Evolutionary conservation across 2,329 filamentous ascomycete species (phyloP), one percentile per base, ranked within the genome.

Genomic region (Exophiala xenobiotica): DNA sequence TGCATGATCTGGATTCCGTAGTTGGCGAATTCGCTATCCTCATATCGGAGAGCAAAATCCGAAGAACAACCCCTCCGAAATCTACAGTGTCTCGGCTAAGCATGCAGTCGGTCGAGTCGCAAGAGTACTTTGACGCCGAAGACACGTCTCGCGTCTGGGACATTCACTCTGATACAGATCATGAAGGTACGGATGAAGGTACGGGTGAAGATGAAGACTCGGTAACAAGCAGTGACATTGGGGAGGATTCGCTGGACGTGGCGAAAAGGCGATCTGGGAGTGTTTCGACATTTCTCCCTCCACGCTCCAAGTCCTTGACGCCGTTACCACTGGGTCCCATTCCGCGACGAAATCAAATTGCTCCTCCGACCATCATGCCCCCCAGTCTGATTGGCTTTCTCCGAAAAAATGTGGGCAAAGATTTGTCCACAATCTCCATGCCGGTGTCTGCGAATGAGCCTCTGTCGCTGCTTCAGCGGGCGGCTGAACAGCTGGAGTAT

Each of bases 381-480:
- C 93, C 93, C 0, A 96, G 90, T 67, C 75, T 99, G 46, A 96
- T 99, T 60, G 88, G 89, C 0, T 96, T 97, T 68, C 78, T 97
- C 24, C 85, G 93, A 61, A 99, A 97, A 70, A 99, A 99, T 62
- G 93, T 97, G 7, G 93, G 93, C 65, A 99, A 99, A 70, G 93
- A 99, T 69, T 76, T 99, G 42, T 96, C 90, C 54, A 95, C 90
- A 2, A 95, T 99, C 59, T 91, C 90, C 41, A 97, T 97, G 92
- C 93, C 93, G 0, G 93, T 96, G 1, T 95, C 92, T 3, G 86
- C 92, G 19, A 99, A 99, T 69, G 93, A 99, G 67, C 93, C 93
- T 0, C 82, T 85, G 1, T 96, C 92, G 0, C 74, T 95, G 8
- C 77, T 97, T 4, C 93, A 99, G 68, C 86, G 92, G 54, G 80